Conservation (phyloP, 208 protist genomes). For the Leishmania mexicana region DNA sequence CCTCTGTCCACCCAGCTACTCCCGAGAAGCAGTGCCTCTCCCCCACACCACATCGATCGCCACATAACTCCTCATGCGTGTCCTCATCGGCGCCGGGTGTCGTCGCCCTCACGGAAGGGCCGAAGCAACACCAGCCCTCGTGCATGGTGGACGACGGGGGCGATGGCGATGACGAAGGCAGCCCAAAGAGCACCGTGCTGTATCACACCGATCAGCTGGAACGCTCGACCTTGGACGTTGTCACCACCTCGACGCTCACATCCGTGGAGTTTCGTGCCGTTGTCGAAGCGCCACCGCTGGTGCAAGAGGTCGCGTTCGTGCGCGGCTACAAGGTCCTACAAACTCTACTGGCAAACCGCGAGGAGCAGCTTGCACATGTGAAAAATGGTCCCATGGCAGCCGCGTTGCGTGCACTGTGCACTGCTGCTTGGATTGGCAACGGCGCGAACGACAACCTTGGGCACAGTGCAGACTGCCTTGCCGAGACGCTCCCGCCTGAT, state of each 20-base stretch:
- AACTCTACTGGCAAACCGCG: background rate
- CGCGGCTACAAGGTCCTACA: conserved; percentile 18
- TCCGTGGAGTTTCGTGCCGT: conserved; percentile 22
- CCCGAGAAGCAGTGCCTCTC: background rate
- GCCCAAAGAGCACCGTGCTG: conserved; percentile 1
- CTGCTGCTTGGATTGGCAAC: background rate
- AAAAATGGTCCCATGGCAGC: background rate
- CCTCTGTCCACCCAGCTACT: background rate
- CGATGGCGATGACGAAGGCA: background rate
- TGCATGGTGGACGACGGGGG: background rate
- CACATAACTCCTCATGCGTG: background rate
- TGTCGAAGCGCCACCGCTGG: conserved; percentile 18
- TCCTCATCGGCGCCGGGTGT: background rate
- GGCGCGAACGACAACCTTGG: background rate
- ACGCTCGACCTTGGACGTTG: background rate
- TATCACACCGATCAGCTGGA: conserved; percentile 8
- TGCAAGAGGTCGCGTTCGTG: conserved; percentile 10
- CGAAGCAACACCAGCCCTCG: background rate
- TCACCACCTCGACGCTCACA: background rate
- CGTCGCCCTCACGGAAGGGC: background rate
- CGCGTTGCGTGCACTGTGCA: background rate
- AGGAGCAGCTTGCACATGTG: background rate
- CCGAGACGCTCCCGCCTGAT: background rate
- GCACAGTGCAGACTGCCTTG: background rate
- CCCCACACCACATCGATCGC: background rate